phyloP scores from a whole-genome alignment of 768 basidiomycete genomes.

The Tylopilus felleus region DNA sequence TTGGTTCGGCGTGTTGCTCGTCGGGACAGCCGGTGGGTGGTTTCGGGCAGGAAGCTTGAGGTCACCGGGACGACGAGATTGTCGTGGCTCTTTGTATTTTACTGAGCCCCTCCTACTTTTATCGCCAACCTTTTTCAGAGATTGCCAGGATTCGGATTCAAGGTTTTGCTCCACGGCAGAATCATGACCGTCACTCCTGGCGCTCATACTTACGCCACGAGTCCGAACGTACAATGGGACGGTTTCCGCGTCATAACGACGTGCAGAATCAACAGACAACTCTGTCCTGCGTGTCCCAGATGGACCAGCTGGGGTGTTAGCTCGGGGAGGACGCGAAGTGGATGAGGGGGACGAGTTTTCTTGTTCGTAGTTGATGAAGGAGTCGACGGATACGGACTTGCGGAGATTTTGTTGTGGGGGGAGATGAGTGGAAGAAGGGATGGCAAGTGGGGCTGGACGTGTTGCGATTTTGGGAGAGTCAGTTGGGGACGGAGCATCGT shows the following conservation, averaged over 20 bases:
- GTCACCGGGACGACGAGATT: slow-evolving; percentile 52
- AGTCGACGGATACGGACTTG: slow-evolving; percentile 78
- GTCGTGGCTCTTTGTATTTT: slow-evolving; percentile 44
- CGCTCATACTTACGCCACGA: slow-evolving; percentile 56
- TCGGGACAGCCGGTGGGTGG: slow-evolving; percentile 35
- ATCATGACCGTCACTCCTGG: slow-evolving; percentile 40
- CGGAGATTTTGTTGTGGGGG: slow-evolving; percentile 42
- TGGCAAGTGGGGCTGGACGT: slow-evolving; percentile 2
- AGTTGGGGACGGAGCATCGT: slow-evolving; percentile 44
- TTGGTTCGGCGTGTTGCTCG: slow-evolving; percentile 32
- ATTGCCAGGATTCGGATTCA: slow-evolving; percentile 53
- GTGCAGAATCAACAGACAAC: slow-evolving; percentile 25
- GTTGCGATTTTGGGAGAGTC: slow-evolving; percentile 19
- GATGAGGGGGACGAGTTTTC: slow-evolving; percentile 31
- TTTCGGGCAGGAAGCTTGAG: slow-evolving; percentile 60
- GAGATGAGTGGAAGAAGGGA: slow-evolving; percentile 20
- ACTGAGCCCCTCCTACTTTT: slow-evolving; percentile 47
- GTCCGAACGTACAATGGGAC: slow-evolving; percentile 41
- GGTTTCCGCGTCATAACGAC: slow-evolving; percentile 24
- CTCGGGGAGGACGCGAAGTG: slow-evolving; percentile 38
- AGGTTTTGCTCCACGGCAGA: slow-evolving; percentile 42
- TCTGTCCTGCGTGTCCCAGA: slow-evolving; percentile 32
- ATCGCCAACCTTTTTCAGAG: slow-evolving; percentile 38
- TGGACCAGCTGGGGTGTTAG: slow-evolving; percentile 34
- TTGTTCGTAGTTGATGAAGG: slow-evolving; percentile 52